Percentiles rank a stretch among this genome's conserved stretches.
These are phyloP conservation scores for Gracilaria gracilis DNA, from an alignment of 23 red algal species.

Conservation along the genomic window DNA sequence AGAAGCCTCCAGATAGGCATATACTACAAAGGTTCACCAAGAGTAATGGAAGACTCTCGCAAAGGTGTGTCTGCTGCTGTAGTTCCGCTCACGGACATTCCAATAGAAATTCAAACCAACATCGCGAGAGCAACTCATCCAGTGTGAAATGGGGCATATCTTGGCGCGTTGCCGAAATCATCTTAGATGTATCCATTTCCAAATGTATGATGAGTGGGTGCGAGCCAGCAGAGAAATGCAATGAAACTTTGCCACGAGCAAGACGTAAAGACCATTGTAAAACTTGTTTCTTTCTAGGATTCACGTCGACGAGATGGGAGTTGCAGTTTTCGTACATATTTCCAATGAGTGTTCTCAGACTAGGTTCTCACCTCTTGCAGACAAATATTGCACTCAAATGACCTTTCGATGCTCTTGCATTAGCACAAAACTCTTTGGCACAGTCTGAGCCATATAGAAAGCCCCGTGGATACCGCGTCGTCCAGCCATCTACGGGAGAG, in stretches of 20 bases:
- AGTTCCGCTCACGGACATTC: background rate
- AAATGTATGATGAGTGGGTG: slow-evolving; percentile 34
- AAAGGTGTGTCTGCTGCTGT: background rate
- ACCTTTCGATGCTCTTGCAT: slow-evolving; percentile 26
- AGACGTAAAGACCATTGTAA: background rate
- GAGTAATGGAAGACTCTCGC: background rate
- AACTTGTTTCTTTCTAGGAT: background rate
- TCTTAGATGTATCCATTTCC: background rate
- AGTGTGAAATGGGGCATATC: background rate
- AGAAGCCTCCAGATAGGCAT: background rate
- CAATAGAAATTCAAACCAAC: slow-evolving; percentile 2
- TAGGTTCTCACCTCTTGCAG: background rate
- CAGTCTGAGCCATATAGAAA: no score
- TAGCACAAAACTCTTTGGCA: no score
- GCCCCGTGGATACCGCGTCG: background rate
- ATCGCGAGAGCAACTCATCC: slow-evolving; percentile 17
- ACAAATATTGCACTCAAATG: background rate
- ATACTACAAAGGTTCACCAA: background rate
- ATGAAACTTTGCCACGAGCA: background rate
- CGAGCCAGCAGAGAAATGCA: background rate
- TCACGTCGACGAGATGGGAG: slow-evolving; percentile 11
- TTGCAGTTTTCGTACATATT: slow-evolving; percentile 15
- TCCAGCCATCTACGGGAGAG: background rate
- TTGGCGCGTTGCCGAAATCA: background rate
- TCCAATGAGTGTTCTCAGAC: background rate